Conservation (phyloP, 2,329 filamentous ascomycete species). For the Periconia sp. region DNA sequence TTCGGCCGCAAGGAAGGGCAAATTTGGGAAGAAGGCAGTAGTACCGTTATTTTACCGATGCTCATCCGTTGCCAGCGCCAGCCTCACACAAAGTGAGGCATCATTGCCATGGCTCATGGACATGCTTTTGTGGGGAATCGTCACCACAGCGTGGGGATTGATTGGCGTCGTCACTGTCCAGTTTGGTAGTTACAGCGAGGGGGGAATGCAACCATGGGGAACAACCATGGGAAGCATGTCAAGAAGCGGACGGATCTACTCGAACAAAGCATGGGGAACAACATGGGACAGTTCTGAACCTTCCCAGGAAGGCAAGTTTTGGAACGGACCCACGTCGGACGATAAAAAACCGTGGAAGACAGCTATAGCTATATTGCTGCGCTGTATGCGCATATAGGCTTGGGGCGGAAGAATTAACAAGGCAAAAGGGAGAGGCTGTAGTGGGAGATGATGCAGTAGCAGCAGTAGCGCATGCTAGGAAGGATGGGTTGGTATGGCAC, state of each 20-base stretch:
- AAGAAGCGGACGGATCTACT: not conserved
- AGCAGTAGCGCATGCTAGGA: constrained; percentile 4
- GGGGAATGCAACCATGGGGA: not conserved
- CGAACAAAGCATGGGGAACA: not conserved
- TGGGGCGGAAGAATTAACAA: constrained; percentile 8
- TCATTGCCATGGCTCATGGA: not conserved
- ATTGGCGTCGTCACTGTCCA: not conserved
- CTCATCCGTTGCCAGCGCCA: not conserved
- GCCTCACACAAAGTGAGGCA: not conserved
- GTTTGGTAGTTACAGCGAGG: not conserved
- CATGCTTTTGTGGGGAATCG: not conserved
- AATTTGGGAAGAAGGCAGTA: not conserved
- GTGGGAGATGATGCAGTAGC: constrained; percentile 4
- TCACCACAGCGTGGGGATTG: not conserved
- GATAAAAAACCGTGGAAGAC: constrained; percentile 33
- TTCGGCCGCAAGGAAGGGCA: not conserved
- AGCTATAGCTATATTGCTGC: constrained; percentile 35
- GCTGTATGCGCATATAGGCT: constrained; percentile 25
- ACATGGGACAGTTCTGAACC: constrained; percentile 13
- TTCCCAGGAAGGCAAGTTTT: constrained; percentile 24
- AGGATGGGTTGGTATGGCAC: constrained; percentile 9
- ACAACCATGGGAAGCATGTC: not conserved
- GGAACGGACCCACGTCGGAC: not conserved
- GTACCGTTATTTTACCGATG: not conserved
- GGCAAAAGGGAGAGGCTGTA: not conserved